Base-by-base conservation (phyloP, 768 basidiomycete species). In the Pulveroboletus sp. region DNA sequence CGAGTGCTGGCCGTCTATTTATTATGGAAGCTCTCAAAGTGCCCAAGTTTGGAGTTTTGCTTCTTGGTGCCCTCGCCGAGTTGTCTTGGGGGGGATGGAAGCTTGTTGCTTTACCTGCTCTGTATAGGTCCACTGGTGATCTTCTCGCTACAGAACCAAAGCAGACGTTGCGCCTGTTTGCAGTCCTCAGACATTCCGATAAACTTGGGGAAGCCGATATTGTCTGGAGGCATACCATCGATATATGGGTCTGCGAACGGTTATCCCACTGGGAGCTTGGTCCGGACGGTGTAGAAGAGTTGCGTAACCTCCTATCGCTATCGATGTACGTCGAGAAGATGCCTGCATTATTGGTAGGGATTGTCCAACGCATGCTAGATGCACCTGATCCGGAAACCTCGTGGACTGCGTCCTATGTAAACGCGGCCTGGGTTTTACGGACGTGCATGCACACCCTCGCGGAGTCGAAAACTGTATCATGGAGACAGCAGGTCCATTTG, bases 41-140 rank as follows among this genome's bases (percentile, higher is more conserved):
- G 2, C 65, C 65, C 33, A 52, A 46, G 7, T 81, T 86, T 51
- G 79, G 77, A 1, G 54, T 82, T 3, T 73, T 76, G 28, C 67
- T 91, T 5, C 75, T 80, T 27, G 82, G 83, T 0, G 70, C 77
- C 5, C 75, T 91, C 7, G 75, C 82, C 2, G 82, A 84, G 42
- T 66, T 83, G 5, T 74, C 73, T 0, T 92, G 88, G 86, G 80
- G 80, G 17, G 89, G 87, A 3, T 91, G 87, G 87, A 87, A 82
- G 62, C 70, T 80, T 30, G 64, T 89, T 9, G 85, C 78, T 13
- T 61, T 84, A 2, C 84, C 87, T 2, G 65, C 74, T 11, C 60
- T 89, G n/a, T 57, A 81, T 13, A 80, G 78, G 56, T 69, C 71
- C 28, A 78, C 77, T 2, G 67, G 72, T 4, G 72, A 71, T 41